phyloP scores from a whole-genome alignment of 2,329 filamentous ascomycete species.

The Madurella mycetomatis region DNA sequence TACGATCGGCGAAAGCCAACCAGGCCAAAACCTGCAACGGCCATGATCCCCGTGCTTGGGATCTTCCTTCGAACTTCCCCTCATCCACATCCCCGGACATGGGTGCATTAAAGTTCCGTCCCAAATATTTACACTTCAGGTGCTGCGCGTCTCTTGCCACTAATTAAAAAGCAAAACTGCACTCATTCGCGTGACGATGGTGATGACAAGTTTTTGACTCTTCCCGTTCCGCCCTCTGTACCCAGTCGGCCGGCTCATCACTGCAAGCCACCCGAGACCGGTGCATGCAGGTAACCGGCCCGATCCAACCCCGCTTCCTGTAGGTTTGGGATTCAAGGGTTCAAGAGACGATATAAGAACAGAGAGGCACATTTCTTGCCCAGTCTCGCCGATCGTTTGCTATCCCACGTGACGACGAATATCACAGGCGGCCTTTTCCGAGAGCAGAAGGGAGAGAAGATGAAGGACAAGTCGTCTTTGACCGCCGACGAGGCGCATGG shows the following conservation, averaged over 20 bases:
- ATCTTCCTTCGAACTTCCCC: too few species aligned
- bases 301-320: too few species aligned
- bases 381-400: too few species aligned
- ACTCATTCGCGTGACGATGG: conserved; percentile 1
- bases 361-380: too few species aligned
- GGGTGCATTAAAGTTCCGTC: not conserved
- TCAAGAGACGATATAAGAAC: too few species aligned
- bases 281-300: too few species aligned
- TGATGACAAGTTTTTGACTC: conserved; percentile 1
- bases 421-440: not conserved
- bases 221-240: not conserved
- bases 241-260: not conserved
- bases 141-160: not conserved
- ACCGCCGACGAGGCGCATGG: conserved; percentile 13
- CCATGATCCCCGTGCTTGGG: too few species aligned
- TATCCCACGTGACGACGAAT: not conserved
- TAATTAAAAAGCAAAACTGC: not conserved
- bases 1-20: too few species aligned
- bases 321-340: too few species aligned
- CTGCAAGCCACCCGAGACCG: too few species aligned
- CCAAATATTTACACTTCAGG: not conserved
- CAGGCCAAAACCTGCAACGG: too few species aligned
- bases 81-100: too few species aligned
- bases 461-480: conserved; percentile 12
- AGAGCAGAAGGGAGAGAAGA: not conserved